These are phyloP conservation scores for Wickerhamiella occidentalis DNA, from an alignment of 805 yeast species.

Conservation along the genomic window DNA sequence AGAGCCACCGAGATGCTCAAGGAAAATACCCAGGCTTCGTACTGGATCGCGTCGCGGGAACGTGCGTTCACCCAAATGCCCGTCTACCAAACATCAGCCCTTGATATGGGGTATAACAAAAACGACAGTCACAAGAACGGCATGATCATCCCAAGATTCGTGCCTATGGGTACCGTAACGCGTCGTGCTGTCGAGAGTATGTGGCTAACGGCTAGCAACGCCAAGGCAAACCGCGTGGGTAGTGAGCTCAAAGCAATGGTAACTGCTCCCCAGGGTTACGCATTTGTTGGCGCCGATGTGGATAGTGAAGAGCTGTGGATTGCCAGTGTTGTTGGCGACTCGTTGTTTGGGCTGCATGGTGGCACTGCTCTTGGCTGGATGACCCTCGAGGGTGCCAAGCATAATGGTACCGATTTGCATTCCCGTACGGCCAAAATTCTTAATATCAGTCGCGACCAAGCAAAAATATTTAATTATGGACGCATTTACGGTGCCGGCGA, in stretches of 20 bases:
- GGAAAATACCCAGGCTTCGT: constrained; percentile 70
- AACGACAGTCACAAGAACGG: constrained; percentile 34
- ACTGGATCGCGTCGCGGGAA: constrained; percentile 87
- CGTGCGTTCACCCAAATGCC: constrained; percentile 79
- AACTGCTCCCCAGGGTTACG: constrained; percentile 77
- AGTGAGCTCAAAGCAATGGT: constrained; percentile 85
- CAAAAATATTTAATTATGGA: constrained; percentile 92
- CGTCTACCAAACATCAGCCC: constrained; percentile 36
- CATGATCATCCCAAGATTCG: constrained; percentile 68
- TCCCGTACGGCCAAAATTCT: constrained; percentile 84
- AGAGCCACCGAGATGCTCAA: constrained; percentile 66
- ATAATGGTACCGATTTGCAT: constrained; percentile 86
- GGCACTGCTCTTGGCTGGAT: constrained; percentile 98
- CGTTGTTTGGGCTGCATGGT: constrained; percentile 80
- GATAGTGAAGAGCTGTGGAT: constrained; percentile 98
- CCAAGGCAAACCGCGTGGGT: constrained; percentile 73
- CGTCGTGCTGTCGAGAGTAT: constrained; percentile 94
- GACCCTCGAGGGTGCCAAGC: constrained; percentile 93
- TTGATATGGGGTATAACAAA: constrained; percentile 18
- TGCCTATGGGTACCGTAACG: constrained; percentile 94
- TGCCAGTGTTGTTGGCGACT: constrained; percentile 88
- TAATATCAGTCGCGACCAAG: constrained; percentile 83
- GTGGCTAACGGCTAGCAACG: constrained; percentile 96
- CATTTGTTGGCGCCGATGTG: constrained; percentile 96
- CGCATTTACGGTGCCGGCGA: constrained; percentile 97